phyloP scores from a whole-genome alignment of 257 asterid genomes.

The Petrea volubilis region DNA sequence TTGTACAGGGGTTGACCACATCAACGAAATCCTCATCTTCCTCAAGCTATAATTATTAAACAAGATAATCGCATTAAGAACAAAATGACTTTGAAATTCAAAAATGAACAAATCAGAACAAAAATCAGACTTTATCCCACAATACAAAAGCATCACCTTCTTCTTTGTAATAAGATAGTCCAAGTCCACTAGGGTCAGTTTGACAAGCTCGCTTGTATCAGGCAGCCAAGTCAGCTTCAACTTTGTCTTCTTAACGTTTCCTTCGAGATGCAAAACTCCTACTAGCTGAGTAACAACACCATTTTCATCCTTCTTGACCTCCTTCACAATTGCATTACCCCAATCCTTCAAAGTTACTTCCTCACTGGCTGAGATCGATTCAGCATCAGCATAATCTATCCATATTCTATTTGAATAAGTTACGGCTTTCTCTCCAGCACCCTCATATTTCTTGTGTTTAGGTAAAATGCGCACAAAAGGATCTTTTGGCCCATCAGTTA shows the following conservation, averaged over 20 bases:
- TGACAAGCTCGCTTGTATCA: constrained; percentile 68
- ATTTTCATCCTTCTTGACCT: constrained; percentile 71
- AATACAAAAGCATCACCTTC: constrained; percentile 50
- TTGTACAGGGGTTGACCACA: constrained; percentile 77
- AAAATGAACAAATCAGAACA: not conserved
- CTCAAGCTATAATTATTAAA: constrained; percentile 64
- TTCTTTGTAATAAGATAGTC: constrained; percentile 90
- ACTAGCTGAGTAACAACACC: constrained; percentile 62
- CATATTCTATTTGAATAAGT: constrained; percentile 70
- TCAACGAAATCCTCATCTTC: constrained; percentile 81
- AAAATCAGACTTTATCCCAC: not conserved
- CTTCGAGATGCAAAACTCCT: constrained; percentile 88
- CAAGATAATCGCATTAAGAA: not conserved
- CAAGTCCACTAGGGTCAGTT: constrained; percentile 67
- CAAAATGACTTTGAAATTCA: not conserved
- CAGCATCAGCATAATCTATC: constrained; percentile 92
- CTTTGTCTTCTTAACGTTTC: constrained; percentile 88
- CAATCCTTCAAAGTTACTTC: constrained; percentile 94
- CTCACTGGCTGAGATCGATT: constrained; percentile 64
- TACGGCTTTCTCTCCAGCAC: constrained; percentile 89
- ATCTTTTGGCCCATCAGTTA: constrained; percentile 75
- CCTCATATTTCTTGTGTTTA: constrained; percentile 82
- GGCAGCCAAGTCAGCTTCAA: constrained; percentile 94
- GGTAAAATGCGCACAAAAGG: constrained; percentile 73
- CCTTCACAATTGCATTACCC: constrained; percentile 90